Evolutionary conservation across 768 basidiomycete genomes (phyloP).

Genomic region (Crassisporium funariophilum): DNA sequence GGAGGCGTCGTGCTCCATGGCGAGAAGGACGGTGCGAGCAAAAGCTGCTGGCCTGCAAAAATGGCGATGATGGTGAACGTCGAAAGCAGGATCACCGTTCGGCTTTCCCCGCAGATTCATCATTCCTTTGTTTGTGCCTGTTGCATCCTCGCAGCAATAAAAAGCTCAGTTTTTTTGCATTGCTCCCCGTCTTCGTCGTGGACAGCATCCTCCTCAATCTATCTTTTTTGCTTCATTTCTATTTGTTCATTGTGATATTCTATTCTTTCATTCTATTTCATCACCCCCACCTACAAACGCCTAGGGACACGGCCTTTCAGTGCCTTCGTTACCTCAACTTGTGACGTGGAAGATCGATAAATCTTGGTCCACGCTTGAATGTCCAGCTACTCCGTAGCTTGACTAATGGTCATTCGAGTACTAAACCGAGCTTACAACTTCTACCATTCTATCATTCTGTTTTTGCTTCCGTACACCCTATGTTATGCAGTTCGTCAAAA

Average conservation of each 20-base stretch:
- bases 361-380: conserved; percentile 80
- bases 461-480: no score
- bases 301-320: conserved; percentile 70
- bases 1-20: conserved; percentile 67
- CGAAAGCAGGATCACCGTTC: conserved; percentile 24
- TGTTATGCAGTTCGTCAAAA: no score
- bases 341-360: conserved; percentile 65
- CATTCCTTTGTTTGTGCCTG: conserved; percentile 34
- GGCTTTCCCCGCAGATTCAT: conserved; percentile 28
- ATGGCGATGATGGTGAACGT: conserved; percentile 39
- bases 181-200: conserved; percentile 10
- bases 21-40: conserved; percentile 27
- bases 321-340: conserved; percentile 83
- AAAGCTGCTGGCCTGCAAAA: conserved; percentile 31
- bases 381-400: conserved; percentile 47
- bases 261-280: conserved; percentile 17
- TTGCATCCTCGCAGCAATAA: conserved; percentile 22
- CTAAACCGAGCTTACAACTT: conserved; percentile 65
- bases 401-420: conserved; percentile 74
- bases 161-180: conserved; percentile 13
- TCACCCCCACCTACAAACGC: conserved; percentile 64
- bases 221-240: conserved; percentile 12
- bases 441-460: no score
- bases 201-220: conserved; percentile 11
- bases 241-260: conserved; percentile 11